Base-by-base conservation (phyloP, 805 yeast species). In the Candida tallmaniae region DNA sequence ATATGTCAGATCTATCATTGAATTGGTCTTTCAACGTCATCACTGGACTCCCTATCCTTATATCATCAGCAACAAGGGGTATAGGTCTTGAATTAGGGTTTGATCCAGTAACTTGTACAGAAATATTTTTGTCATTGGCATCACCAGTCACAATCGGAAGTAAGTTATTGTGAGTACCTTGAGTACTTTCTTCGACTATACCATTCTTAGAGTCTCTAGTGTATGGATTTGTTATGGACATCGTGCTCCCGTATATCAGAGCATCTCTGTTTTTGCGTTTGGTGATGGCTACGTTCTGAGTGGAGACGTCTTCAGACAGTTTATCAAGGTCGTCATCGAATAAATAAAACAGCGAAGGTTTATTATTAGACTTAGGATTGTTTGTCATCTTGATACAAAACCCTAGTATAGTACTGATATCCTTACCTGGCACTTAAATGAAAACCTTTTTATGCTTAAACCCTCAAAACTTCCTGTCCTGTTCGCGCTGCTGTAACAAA, bases 1-100 rank as follows among this genome's bases (percentile, higher is more conserved):
- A 52, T 13, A 83, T 65, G 35, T 80, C 71, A 25, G 15, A 21
- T 24, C 33, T 41, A 28, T 29, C 33, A 9, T 18, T 26, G 26
- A 43, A 40, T 16, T 38, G 40, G 24, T 40, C 44, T 29, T 28
- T 36, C 6, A 43, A 18, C 7, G 47, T 31, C 47, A 43, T 40
- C 18, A 40, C 39, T 11, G 47, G 44, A 12, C 38, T 36, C 17
- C 36, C 42, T 6, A 40, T n/a, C 9, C 41, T 31, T 5, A 41
- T 23, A 4, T 17, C 23, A 11, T 34, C 39, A 4, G 7, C 10
- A n/a, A n/a, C n/a, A n/a, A n/a, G n/a, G n/a, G n/a, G n/a, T 22
- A 22, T 9, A 24, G 7, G 14, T 24, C 27, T 24, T 12, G n/a
- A 16, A 6, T 24, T 11, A 6, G 8, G 7, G 7, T 24, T 24